A percentile compares a stretch with the other conserved stretches of the same genome.
Conservation (phyloP, 768 basidiomycete species). For the Leccinum boreale region DNA sequence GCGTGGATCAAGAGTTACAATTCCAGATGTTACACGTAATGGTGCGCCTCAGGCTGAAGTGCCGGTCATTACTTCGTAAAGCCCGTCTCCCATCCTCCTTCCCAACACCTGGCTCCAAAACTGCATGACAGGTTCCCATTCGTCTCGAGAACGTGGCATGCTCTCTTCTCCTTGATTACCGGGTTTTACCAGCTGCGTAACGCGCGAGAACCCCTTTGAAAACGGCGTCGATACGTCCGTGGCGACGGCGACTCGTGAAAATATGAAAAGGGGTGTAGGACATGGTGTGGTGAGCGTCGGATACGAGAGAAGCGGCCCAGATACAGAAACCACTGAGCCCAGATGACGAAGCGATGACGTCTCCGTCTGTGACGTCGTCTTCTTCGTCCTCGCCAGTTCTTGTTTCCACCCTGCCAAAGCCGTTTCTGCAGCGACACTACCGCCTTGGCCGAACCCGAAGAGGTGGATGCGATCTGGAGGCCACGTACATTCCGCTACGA, state of each 20-base stretch:
- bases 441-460: conserved; percentile 89
- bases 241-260: conserved; percentile 49
- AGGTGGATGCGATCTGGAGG: conserved; percentile 67
- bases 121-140: conserved; percentile 83
- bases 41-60: conserved; percentile 1
- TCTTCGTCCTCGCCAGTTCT: conserved; percentile 17
- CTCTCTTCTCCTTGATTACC: conserved; percentile 38
- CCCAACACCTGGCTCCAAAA: conserved; percentile 77
- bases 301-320: conserved; percentile 75
- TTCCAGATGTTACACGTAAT: neutral
- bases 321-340: conserved; percentile 66
- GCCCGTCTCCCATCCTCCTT: conserved; percentile 53
- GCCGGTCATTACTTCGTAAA: conserved; percentile 65
- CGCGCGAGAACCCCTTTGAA: conserved; percentile 54
- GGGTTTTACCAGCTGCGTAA: conserved; percentile 48
- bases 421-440: conserved; percentile 70
- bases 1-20: neutral
- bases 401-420: conserved; percentile 54
- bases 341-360: conserved; percentile 33
- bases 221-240: conserved; percentile 48
- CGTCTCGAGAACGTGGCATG: conserved; percentile 74
- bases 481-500: conserved; percentile 65
- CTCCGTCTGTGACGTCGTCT: conserved; percentile 2
- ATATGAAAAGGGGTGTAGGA: conserved; percentile 61
- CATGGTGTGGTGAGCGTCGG: conserved; percentile 55